Base-by-base conservation (phyloP, 768 basidiomycete genomes). In the Pisolithus tinctorius region DNA sequence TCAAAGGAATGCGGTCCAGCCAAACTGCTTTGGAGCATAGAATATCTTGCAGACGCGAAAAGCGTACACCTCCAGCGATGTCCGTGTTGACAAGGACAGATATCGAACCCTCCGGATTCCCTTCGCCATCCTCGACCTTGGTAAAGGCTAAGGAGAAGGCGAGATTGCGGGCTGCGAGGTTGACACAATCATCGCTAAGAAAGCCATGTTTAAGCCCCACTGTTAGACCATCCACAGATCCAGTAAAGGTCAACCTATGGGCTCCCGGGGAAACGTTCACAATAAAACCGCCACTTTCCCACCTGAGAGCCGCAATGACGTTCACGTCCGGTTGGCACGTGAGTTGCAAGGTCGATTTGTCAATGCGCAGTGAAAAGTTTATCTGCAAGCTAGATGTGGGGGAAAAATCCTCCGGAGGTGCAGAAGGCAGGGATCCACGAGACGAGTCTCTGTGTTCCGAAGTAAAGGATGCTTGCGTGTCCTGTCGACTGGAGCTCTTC, bases 21-120 rank as follows among this genome's bases (percentile, higher is more conserved):
- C 93, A 95, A 11, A 95, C 90, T 5, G 93, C 92, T 66, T 94
- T 94, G 78, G 95, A 92, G 66, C 90, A 93, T 17, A 97, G 75
- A 48, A 94, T 83, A 62, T 96, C 93, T 67, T 94, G 93, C 27
- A 96, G 69, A 11, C 93, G 82, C 4, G 89, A 88, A 60, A 97
- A 86, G 20, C 84, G 81, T 38, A 94, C 77, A 6, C 76, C 83
- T 0, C 87, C 89, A 4, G 83, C 73, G 49, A 97, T 79, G 62
- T 91, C 86, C 0, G 93, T 93, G 62, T 92, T 90, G n/a, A 93
- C 63, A 6, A 88, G 77, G 38, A 90, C 66, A 0, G 91, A 92
- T 5, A 95, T 66, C 2, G 76, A 81, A 54, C 73, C 82, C 46
- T 75, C 67, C 2, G 69, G 56, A 9, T 64, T 58, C 26, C 71